Evolutionary conservation across 1,284 basidiomycete species (phyloP).

Genomic region (Phaffia rhodozyma): DNA sequence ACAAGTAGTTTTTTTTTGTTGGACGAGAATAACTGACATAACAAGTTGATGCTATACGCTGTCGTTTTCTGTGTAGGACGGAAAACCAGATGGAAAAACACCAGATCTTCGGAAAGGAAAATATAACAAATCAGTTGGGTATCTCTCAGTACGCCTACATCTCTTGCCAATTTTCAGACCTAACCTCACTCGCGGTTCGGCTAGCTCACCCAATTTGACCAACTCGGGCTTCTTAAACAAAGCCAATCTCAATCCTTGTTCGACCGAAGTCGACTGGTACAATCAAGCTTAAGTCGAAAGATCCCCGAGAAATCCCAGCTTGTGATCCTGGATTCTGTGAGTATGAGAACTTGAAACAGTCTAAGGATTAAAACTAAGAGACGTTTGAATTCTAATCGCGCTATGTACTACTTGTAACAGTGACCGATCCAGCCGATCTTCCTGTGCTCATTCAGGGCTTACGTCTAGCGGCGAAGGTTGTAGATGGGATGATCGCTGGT

Average conservation of each 20-base stretch:
- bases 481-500: not conserved
- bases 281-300: conserved; percentile 6
- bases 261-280: conserved; percentile 6
- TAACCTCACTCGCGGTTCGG: not conserved
- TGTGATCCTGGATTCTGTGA: conserved; percentile 13
- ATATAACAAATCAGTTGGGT: conserved; percentile 16
- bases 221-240: too few relatives aligned
- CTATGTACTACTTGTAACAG: not conserved
- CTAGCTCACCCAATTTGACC: not conserved
- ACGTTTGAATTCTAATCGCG: not conserved
- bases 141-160: conserved; percentile 8
- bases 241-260: conserved; percentile 17
- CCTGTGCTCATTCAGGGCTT: conserved; percentile 6
- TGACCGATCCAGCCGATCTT: conserved; percentile 11
- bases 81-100: conserved; percentile 12
- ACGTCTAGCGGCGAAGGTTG: conserved; percentile 10
- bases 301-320: not conserved
- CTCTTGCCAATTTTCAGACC: not conserved
- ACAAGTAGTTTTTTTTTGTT: too few relatives aligned
- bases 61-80: not conserved
- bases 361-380: too few relatives aligned
- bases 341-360: not conserved
- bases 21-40: not conserved
- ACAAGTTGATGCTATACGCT: not conserved
- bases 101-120: conserved; percentile 11